Evolutionary conservation across 2,329 filamentous ascomycete genomes (phyloP), one percentile per base, ranked within the genome.

Genomic region (Arthroderma sp.): DNA sequence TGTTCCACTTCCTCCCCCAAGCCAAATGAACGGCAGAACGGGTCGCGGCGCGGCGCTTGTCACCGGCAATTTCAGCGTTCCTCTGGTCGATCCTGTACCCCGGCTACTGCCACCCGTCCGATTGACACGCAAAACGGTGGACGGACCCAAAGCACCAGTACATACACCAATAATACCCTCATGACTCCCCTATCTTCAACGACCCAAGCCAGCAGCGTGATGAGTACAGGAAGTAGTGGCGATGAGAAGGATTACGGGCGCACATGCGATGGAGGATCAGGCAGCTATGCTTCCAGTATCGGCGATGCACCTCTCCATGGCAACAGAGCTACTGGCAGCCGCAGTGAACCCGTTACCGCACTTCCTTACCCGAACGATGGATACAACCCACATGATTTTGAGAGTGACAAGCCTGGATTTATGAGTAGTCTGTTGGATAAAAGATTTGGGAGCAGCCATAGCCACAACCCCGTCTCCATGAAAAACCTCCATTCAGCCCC

Each of bases 141-240:
- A 9, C 45, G 63, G 7, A 65, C 62, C 5, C 63, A 66, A 43
- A 66, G 63, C 45, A 53, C 61, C 44, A 64, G 65, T 49, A 63
- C 63, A 4, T 62, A 66, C 47, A 66, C 64, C 41, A 66, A 66
- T 47, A 52, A 49, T 43, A 63, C 58, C 9, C 53, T 54, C 27
- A 61, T 62, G 54, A 63, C 64, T 1, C 62, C 64, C 1, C 60
- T 63, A 4, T 67, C 64, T 4, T 63, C 63, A 1, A 58, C 61
- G 7, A 68, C 66, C n/a, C 67, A 68, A 46, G 65, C 64, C 11
- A 66, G 65, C 31, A 68, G 66, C 46, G 60, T 67, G 29, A 53
- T 67, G 30, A 64, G 62, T 9, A 58, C 60, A 29, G 64, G 67
- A 33, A 45, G 48, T 42, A 66, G 63, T 40, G 53, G 59, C 22